Evolutionary conservation across 2,329 filamentous ascomycete genomes (phyloP).

Genomic region (Samsoniella hepiali): DNA sequence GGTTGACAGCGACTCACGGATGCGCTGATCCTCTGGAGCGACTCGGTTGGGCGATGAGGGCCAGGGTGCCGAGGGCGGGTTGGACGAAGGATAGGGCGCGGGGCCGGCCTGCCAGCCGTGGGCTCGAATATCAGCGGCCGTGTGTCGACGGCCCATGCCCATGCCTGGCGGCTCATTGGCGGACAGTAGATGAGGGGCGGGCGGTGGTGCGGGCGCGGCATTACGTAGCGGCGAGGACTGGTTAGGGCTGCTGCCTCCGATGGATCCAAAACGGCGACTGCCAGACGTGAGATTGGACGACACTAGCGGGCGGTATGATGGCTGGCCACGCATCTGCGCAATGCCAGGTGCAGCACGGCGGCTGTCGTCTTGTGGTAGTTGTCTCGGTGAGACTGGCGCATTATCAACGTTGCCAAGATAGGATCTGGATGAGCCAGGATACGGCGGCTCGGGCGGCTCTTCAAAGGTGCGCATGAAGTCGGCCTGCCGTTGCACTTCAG

Average conservation of each 20-base stretch:
- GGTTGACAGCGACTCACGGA: slow-evolving; percentile 54
- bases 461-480: slow-evolving; percentile 56
- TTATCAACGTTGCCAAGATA: slow-evolving; percentile 69
- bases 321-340: slow-evolving; percentile 54
- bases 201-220: slow-evolving; percentile 61
- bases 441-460: slow-evolving; percentile 66
- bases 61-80: slow-evolving; percentile 50
- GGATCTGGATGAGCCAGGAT: slow-evolving; percentile 58
- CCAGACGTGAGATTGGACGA: slow-evolving; percentile 78
- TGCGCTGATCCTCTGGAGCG: slow-evolving; percentile 51
- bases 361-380: slow-evolving; percentile 80
- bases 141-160: slow-evolving; percentile 79
- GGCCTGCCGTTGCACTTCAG: slow-evolving; percentile 58
- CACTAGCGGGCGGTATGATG: slow-evolving; percentile 72
- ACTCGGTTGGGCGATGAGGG: slow-evolving; percentile 53
- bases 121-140: slow-evolving; percentile 90
- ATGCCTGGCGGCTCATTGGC: slow-evolving; percentile 60
- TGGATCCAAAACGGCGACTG: slow-evolving; percentile 80
- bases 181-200: slow-evolving; percentile 62
- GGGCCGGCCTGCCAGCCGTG: slow-evolving; percentile 68
- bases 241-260: slow-evolving; percentile 66
- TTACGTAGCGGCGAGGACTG: slow-evolving; percentile 74
- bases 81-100: slow-evolving; percentile 62
- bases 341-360: slow-evolving; percentile 70
- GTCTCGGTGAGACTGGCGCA: slow-evolving; percentile 80